Evolutionary conservation across 2,329 filamentous ascomycete species (phyloP), one percentile per base, ranked within the genome.

Genomic region (Clathrospora elynae): DNA sequence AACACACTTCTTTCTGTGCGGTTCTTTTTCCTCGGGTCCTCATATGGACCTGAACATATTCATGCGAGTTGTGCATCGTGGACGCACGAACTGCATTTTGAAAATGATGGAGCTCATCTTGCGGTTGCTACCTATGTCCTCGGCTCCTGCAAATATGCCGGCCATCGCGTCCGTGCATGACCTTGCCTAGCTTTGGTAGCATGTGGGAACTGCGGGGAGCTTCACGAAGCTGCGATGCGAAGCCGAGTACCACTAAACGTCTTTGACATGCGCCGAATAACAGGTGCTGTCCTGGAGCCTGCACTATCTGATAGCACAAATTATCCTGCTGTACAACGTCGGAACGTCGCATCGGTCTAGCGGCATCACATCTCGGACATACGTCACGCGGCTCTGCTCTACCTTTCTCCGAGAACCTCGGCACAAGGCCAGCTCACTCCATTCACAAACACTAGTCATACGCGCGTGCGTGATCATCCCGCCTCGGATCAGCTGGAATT

Each of bases 401-500:
- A 44, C 35, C 44, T 41, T 40, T 36, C 34, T 42, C 41, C 48
- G 48, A 45, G 40, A 57, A 55, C 51, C 54, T 53, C 49, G 50
- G 46, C 42, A 35, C 48, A 51, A 43, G 9, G 12, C 31, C 36
- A 13, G 36, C 37, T 20, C 35, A 33, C 37, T 34, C 36, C 26
- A 35, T 49, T 46, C 46, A 55, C 44, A 46, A 49, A 50, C 39
- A 44, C 42, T 32, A 36, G 54, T 45, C 51, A 49, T 51, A 35
- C 25, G 45, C 46, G 52, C 45, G 50, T 49, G 46, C 51, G 52
- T 57, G 51, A 42, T 41, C 50, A 40, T 48, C 42, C 51, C 55
- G 59, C 48, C 57, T 50, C 50, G 54, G 54, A 50, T 48, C 46
- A 49, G 46, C 49, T 50, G 41, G 48, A 45, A 48, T 26, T 51